Evolutionary conservation across 495 filamentous ascomycete species (phyloP).

Genomic region (Penicillium ochrochloron): DNA sequence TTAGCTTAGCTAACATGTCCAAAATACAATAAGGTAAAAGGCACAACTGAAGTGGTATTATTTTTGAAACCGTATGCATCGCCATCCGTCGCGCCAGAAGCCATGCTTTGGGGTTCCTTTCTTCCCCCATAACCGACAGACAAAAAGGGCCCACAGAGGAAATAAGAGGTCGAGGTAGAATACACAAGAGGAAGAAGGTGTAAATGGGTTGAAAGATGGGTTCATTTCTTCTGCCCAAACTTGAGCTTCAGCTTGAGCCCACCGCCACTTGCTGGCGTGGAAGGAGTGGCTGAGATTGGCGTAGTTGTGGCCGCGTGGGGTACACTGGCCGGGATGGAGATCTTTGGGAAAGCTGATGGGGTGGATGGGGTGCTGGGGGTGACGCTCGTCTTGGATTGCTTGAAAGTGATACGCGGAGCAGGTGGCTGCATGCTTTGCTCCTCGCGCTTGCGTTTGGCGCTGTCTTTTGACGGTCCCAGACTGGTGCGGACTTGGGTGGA

Average conservation of each 20-base stretch:
- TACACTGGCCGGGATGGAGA: conserved; percentile 39
- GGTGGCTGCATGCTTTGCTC: conserved; percentile 45
- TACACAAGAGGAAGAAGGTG: conserved; percentile 24
- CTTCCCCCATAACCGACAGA: not conserved
- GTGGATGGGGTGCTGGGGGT: conserved; percentile 30
- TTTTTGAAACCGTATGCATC: conserved; percentile 13
- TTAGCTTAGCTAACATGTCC: not conserved
- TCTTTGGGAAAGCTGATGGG: conserved; percentile 35
- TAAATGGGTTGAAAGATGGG: conserved; percentile 12
- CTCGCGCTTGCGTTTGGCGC: conserved; percentile 51
- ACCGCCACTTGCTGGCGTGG: conserved; percentile 44
- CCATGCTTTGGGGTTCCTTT: conserved; percentile 20
- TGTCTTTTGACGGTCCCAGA: conserved; percentile 39
- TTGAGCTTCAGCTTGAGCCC: conserved; percentile 52
- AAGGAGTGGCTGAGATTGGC: conserved; percentile 32
- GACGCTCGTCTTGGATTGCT: conserved; percentile 42
- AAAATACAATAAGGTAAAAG: not conserved
- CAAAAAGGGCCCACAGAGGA: conserved; percentile 1
- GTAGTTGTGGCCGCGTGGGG: conserved; percentile 26
- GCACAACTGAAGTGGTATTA: conserved; percentile 22
- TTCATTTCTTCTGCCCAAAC: conserved; percentile 44
- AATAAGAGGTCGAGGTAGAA: conserved; percentile 23
- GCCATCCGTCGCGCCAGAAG: conserved; percentile 21
- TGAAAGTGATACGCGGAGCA: conserved; percentile 52
- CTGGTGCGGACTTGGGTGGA: conserved; percentile 40